A percentile compares a stretch with the other conserved stretches of the same genome.
Conservation (phyloP, 106 monocot genomes). For the Phalaenopsis equestris region DNA sequence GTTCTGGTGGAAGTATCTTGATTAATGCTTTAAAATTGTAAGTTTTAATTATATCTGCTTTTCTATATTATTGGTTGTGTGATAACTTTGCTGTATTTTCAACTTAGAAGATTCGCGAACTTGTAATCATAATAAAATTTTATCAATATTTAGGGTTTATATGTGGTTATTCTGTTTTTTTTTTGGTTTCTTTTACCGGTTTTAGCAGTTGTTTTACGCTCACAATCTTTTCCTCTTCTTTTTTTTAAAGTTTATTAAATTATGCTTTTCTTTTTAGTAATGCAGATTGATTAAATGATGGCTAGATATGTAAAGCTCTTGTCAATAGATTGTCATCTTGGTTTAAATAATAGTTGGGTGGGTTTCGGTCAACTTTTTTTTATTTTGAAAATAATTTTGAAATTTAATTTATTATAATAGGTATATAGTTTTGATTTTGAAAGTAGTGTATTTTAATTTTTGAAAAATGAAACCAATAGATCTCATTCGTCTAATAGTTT, state of each 20-base stretch:
- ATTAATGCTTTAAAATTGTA: conserved; percentile 72
- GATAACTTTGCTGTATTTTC: background rate
- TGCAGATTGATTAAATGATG: background rate
- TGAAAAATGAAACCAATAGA: no score
- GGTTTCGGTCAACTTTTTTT: no score
- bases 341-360: background rate
- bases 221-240: background rate
- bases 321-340: background rate
- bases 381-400: no score
- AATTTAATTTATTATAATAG: no score
- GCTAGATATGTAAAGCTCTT: background rate
- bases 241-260: background rate
- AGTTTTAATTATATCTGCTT: conserved; percentile 18
- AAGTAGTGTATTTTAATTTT: no score
- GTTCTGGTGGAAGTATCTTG: conserved; percentile 89
- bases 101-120: background rate
- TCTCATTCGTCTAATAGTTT: no score
- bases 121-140: no score
- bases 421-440: no score
- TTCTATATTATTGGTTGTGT: background rate
- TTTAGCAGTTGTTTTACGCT: background rate
- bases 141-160: background rate
- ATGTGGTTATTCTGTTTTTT: background rate
- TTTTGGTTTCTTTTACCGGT: background rate
- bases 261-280: background rate